Evolutionary conservation across 176 grass and related monocot species (phyloP), one percentile per base, ranked within the genome.

Genomic region (Tuctoria greenei): DNA sequence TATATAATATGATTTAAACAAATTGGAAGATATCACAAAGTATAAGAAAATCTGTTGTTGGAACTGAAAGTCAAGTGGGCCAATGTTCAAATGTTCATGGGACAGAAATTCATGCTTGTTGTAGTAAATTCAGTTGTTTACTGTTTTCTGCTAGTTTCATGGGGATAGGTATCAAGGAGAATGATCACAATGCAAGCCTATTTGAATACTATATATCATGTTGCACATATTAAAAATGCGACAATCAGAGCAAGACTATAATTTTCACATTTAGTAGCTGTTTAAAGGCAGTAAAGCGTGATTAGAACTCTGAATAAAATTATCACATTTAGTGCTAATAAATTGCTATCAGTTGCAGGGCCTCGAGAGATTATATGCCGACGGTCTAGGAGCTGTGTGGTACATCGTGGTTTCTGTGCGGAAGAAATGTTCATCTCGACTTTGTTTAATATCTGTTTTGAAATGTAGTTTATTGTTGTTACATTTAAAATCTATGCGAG

Each of bases 341-440:
- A 31, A 47, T 51, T 52, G 31, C 25, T 80, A 23, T 75, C 44
- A 79, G 40, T 62, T 79, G 69, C 86, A 83, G 74, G 37, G 35
- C n/a, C 66, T 79, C 45, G 14, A 45, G 54, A 74, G 24, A 78
- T 73, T 17, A 25, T 18, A 5, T 37, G 52, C 74, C 43, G 46
- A 63, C 27, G 57, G 5, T 45, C 45, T 44, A 69, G 52, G 52
- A 67, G 52, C 68, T 61, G 52, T 7, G 5, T 25, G 41, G 50
- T 17, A 23, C 26, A 35, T 66, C 24, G 34, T n/a, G 62, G 27
- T 45, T 61, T 83, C 66, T 67, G 49, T 0, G 27, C 65, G 23
- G 8, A 10, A 16, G 14, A 61, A 49, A 80, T 68, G 24, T 71
- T 76, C 74, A 3, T 61, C 63, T 61, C 31, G 31, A 66, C 8